A percentile compares a stretch with the other conserved stretches of the same genome.
These are phyloP conservation scores for Naganishia vishniacii DNA, from an alignment of 768 basidiomycete genomes.

Conservation along the genomic window DNA sequence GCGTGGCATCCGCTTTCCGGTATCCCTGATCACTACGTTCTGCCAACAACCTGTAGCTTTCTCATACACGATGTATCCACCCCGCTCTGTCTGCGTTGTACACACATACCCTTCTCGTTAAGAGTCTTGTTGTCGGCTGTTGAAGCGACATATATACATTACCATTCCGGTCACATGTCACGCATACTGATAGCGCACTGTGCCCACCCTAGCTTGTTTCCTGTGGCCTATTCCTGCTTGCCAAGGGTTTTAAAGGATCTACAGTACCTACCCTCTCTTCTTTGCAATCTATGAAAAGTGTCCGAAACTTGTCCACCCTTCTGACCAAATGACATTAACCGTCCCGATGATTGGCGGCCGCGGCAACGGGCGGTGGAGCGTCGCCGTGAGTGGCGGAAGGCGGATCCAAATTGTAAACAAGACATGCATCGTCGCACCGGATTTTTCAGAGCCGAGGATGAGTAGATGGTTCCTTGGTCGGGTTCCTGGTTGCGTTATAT, in stretches of 20 bases:
- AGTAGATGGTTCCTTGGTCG: not conserved
- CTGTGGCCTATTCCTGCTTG: too few relatives aligned
- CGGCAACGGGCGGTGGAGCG: not conserved
- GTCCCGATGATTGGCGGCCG: slow-evolving; percentile 12
- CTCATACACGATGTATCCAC: not conserved
- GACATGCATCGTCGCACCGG: not conserved
- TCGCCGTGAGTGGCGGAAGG: too few relatives aligned
- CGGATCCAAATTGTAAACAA: slow-evolving; percentile 15
- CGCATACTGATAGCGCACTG: too few relatives aligned
- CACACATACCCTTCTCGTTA: not conserved
- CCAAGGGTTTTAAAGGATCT: too few relatives aligned
- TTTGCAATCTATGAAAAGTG: too few relatives aligned
- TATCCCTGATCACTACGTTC: not conserved
- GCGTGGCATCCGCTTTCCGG: too few relatives aligned
- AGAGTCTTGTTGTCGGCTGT: not conserved
- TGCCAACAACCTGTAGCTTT: not conserved
- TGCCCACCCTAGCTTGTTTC: too few relatives aligned
- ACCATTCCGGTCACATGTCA: too few relatives aligned
- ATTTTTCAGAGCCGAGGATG: not conserved
- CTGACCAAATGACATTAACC: not conserved
- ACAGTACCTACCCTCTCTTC: too few relatives aligned
- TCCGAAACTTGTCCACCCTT: too few relatives aligned
- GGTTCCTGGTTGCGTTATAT: not conserved
- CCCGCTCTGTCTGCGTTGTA: not conserved
- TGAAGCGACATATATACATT: too few relatives aligned